phyloP scores from a whole-genome alignment of 768 basidiomycete species.

The Kockovaella imperatae region DNA sequence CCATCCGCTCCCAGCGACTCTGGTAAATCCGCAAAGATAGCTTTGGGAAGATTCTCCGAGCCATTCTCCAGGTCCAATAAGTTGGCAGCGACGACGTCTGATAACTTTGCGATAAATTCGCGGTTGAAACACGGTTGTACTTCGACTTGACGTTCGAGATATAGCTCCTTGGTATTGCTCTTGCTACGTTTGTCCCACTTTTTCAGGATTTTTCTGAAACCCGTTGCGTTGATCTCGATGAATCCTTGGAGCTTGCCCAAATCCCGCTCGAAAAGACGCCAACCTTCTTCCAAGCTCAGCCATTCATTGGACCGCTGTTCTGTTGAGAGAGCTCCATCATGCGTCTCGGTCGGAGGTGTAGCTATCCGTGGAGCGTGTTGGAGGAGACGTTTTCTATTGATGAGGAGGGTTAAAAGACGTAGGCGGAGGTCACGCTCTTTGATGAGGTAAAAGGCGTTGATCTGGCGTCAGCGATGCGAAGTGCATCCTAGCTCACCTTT shows the following conservation, averaged over 20 bases:
- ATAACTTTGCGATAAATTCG: conserved; percentile 91
- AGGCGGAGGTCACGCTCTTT: conserved; percentile 91
- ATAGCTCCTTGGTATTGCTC: conserved; percentile 90
- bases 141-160: conserved; percentile 91
- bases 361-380: conserved; percentile 50
- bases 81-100: conserved; percentile 76
- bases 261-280: conserved; percentile 86
- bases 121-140: conserved; percentile 98
- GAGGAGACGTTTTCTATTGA: conserved; percentile 72
- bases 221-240: conserved; percentile 92
- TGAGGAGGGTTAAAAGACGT: conserved; percentile 83
- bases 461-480: conserved; percentile 50
- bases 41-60: conserved; percentile 48
- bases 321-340: background rate
- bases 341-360: conserved; percentile 21
- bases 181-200: conserved; percentile 98
- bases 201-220: conserved; percentile 93
- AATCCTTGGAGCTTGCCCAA: conserved; percentile 95
- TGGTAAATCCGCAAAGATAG: conserved; percentile 36
- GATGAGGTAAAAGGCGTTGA: conserved; percentile 94
- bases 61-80: conserved; percentile 63
- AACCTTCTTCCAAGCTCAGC: conserved; percentile 93
- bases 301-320: conserved; percentile 67
- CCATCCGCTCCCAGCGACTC: conserved; percentile 35
- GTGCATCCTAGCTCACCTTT: conserved; percentile 56